Conservation (phyloP, 257 asterid genomes). For the Hygrophila difformis region DNA sequence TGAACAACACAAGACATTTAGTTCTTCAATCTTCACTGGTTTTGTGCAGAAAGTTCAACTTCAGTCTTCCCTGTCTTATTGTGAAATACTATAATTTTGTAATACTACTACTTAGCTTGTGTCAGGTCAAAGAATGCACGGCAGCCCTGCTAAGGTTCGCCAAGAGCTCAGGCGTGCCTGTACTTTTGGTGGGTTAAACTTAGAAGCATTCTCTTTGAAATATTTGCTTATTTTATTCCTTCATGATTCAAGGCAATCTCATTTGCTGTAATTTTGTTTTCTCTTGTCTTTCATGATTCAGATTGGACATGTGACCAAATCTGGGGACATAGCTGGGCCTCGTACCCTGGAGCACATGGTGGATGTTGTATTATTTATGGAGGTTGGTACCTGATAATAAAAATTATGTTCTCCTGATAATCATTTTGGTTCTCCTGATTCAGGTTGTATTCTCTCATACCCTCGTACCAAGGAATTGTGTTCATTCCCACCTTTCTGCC, state of each 20-base stretch:
- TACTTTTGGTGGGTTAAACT: constrained; percentile 65
- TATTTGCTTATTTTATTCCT: neutral
- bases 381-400: constrained; percentile 50
- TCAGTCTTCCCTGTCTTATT: constrained; percentile 4
- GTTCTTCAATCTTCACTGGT: too few species aligned
- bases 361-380: constrained; percentile 92
- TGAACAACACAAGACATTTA: too few species aligned
- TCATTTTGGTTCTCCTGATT: too few species aligned
- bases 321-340: constrained; percentile 97
- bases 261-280: constrained; percentile 11
- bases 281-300: constrained; percentile 23
- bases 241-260: constrained; percentile 10
- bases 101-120: constrained; percentile 10
- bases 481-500: too few species aligned
- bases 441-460: too few species aligned
- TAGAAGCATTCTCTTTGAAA: neutral
- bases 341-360: constrained; percentile 93
- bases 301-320: constrained; percentile 92
- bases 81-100: neutral
- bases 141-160: constrained; percentile 86
- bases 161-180: constrained; percentile 73
- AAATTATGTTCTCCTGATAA: constrained; percentile 9
- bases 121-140: constrained; percentile 94
- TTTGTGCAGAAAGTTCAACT: too few species aligned
- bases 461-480: neutral